Evolutionary conservation across 2,329 filamentous ascomycete species (phyloP).

Genomic region (Colletotrichum sp.): DNA sequence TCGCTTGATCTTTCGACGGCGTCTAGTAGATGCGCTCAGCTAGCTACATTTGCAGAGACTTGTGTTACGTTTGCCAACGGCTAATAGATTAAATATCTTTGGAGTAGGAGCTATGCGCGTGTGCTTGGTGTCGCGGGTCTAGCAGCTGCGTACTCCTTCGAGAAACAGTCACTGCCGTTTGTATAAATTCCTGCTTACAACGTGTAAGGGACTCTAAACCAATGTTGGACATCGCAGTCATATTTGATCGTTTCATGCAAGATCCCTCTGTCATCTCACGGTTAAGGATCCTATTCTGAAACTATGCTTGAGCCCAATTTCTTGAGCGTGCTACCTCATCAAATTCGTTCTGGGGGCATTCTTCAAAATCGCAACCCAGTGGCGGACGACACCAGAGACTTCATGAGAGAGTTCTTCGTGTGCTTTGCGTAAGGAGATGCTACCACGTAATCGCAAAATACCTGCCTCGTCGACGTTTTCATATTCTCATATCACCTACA

Average conservation of each 20-base stretch:
- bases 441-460: background rate
- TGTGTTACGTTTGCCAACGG: fast-evolving
- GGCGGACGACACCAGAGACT: background rate
- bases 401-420: background rate
- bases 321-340: too few relatives aligned
- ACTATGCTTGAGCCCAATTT: too few relatives aligned
- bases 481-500: too few relatives aligned
- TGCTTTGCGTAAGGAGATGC: background rate
- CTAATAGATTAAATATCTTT: fast-evolving
- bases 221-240: too few relatives aligned
- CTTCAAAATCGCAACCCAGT: too few relatives aligned
- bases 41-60: background rate
- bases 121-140: background rate
- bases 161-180: background rate
- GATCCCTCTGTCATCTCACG: too few relatives aligned
- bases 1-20: background rate
- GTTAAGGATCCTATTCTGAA: too few relatives aligned
- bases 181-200: background rate
- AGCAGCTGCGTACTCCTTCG: background rate
- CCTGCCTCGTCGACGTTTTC: too few relatives aligned
- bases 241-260: too few relatives aligned
- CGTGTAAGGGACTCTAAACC: background rate
- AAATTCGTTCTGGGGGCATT: too few relatives aligned
- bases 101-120: background rate
- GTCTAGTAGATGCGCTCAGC: too few relatives aligned